Evolutionary conservation across 495 filamentous ascomycete genomes (phyloP).

Genomic region (Penicillium cosmopolitanum): DNA sequence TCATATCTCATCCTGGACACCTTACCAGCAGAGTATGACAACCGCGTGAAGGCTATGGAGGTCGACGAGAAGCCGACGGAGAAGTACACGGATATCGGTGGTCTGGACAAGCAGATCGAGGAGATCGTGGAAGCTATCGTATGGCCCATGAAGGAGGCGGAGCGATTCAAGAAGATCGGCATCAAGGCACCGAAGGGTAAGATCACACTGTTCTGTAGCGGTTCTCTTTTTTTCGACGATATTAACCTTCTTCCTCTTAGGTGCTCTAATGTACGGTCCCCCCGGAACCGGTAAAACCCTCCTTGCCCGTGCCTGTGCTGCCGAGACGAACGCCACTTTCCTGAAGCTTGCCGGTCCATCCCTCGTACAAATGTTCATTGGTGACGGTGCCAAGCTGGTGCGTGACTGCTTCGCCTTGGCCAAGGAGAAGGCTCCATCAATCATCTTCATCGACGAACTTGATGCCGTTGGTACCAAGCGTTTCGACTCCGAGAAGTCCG

Average conservation of each 20-base stretch:
- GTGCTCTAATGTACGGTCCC: conserved; percentile 97
- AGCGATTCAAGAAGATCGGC: conserved; percentile 98
- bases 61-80: conserved; percentile 99
- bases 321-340: conserved; percentile 98
- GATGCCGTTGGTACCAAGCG: conserved; percentile 98
- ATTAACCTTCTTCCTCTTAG: conserved; percentile 45
- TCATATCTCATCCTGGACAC: conserved; percentile 99
- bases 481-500: conserved; percentile 98
- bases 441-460: conserved; percentile 99
- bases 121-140: conserved; percentile 99
- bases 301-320: conserved; percentile 93
- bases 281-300: conserved; percentile 97
- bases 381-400: conserved; percentile 96
- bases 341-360: conserved; percentile 98
- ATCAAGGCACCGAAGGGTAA: conserved; percentile 99
- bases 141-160: conserved; percentile 99
- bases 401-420: conserved; percentile 96
- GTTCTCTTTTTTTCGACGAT: background rate
- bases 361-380: conserved; percentile 99
- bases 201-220: conserved; percentile 7
- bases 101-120: conserved; percentile 98
- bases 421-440: conserved; percentile 97
- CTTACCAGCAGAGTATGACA: conserved; percentile 98
- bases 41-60: conserved; percentile 99
- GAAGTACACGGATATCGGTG: conserved; percentile 98